Evolutionary conservation across 1,139 yeast genomes (phyloP), one percentile per base, ranked within the genome.

Genomic region (Magnusiomyces sp.): DNA sequence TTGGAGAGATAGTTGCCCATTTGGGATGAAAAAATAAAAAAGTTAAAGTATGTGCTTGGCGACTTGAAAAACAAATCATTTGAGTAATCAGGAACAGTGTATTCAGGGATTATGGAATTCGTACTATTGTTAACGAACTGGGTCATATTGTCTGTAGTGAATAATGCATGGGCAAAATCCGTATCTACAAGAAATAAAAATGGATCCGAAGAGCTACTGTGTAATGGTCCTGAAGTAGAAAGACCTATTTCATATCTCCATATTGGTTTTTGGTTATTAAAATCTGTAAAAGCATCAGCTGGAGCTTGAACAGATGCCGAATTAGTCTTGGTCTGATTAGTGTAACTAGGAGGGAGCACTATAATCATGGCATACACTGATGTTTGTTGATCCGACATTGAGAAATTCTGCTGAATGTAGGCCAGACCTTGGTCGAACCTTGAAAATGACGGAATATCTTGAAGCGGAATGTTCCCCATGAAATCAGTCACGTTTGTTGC

Each of bases 141-240:
- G 0, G 81, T 71, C 56, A 80, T 73, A 56, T 76, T 76, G n/a
- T 80, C 81, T 0, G 90, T 82, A 29, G 78, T 77, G 36, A 89
- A 70, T 52, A 88, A 69, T 0, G 87, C 94, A 47, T 87, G 77
- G 19, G 74, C 72, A 59, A 77, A 78, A 65, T 89, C 97, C 0
- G 89, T 70, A 62, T 88, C 96, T 2, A 87, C 77, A 14, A 85
- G 69, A 38, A 71, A 67, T 0, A 86, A 76, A 72, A 81, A 75
- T 32, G 80, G 68, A 17, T 77, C 68, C 45, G 73, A 72, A 61
- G 81, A 89, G 81, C 87, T 85, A 56, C 81, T 84, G 63, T 79
- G 85, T 0, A 80, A 77, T 54, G 84, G 72, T 56, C 78, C 80
- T 47, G 71, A 71, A 55, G 81, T 83, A 1, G 92, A 84, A 2